Conservation (phyloP, 164 flowering plant genomes). For the Sextonia rubra region DNA sequence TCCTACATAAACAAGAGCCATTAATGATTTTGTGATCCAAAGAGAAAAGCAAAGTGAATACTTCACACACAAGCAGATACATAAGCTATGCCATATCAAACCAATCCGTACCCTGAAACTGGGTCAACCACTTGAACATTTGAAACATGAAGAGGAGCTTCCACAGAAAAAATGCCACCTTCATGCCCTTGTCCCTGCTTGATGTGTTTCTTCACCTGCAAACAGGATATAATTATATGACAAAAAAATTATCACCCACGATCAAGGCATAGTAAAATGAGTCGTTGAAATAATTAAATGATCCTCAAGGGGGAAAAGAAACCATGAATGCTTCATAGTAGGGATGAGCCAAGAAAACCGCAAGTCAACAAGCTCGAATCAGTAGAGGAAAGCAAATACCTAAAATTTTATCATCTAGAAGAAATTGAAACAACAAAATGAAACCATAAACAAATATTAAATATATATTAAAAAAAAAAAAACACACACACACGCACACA, state of each 20-base stretch:
- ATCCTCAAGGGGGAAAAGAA: no score
- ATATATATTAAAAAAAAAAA: no score
- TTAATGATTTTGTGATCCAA: neutral
- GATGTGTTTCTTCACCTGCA: conserved; percentile 88
- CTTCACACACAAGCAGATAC: neutral
- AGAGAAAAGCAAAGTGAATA: neutral
- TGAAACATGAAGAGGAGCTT: conserved; percentile 96
- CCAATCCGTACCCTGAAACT: conserved; percentile 54
- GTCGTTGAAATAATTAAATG: no score
- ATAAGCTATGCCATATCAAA: no score
- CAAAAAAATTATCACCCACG: no score
- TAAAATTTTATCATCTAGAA: neutral
- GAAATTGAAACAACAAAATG: no score
- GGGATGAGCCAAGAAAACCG: neutral
- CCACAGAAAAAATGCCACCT: conserved; percentile 95
- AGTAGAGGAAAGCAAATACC: neutral
- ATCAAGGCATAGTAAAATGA: no score
- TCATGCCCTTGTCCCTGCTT: conserved; percentile 92
- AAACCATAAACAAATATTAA: no score
- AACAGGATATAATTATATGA: conserved; percentile 1
- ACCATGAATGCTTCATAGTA: no score
- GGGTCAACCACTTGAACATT: conserved; percentile 92
- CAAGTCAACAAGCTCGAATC: neutral
- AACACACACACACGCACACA: no score
- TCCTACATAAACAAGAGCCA: conserved; percentile 34